Percentiles rank a stretch among this genome's conserved stretches.
Evolutionary conservation across 2,329 filamentous ascomycete species (phyloP).

Genomic region (Pestalotiopsis sp.): DNA sequence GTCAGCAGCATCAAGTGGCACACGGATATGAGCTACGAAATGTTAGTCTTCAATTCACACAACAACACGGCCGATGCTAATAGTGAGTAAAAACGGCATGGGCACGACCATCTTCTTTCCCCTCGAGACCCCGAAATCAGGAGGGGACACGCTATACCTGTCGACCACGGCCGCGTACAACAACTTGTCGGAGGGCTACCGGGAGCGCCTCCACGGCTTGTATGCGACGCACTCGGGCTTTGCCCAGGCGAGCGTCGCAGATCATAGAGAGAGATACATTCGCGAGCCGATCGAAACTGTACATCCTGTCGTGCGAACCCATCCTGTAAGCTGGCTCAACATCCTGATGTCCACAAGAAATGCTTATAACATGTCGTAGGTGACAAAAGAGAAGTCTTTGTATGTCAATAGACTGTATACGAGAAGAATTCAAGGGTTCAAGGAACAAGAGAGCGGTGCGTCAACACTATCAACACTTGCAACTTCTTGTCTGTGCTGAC

Average conservation of each 20-base stretch:
- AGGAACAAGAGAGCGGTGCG: constrained; percentile 16
- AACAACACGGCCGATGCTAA: not conserved
- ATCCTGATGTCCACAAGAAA: not conserved
- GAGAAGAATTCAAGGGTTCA: constrained; percentile 11
- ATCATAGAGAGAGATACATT: constrained; percentile 21
- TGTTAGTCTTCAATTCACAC: constrained; percentile 8
- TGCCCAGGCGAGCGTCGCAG: constrained; percentile 13
- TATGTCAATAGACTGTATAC: constrained; percentile 15
- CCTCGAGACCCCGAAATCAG: constrained; percentile 20
- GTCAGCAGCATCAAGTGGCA: constrained; percentile 27
- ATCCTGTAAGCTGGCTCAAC: constrained; percentile 26
- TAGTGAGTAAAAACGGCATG: constrained; percentile 15
- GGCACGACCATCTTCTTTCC: constrained; percentile 24
- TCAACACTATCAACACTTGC: not conserved
- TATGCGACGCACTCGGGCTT: constrained; percentile 21
- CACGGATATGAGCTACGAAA: constrained; percentile 24
- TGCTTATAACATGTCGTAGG: constrained; percentile 2
- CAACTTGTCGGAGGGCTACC: constrained; percentile 18
- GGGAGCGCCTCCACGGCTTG: constrained; percentile 18
- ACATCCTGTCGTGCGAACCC: constrained; percentile 28
- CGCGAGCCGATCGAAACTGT: constrained; percentile 27
- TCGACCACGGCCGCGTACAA: constrained; percentile 21
- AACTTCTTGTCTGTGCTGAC: not conserved
- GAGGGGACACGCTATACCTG: constrained; percentile 21
- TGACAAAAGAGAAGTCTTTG: constrained; percentile 15